Base-by-base conservation (phyloP, 2,329 filamentous ascomycete species). In the Leptographium wingfieldii region DNA sequence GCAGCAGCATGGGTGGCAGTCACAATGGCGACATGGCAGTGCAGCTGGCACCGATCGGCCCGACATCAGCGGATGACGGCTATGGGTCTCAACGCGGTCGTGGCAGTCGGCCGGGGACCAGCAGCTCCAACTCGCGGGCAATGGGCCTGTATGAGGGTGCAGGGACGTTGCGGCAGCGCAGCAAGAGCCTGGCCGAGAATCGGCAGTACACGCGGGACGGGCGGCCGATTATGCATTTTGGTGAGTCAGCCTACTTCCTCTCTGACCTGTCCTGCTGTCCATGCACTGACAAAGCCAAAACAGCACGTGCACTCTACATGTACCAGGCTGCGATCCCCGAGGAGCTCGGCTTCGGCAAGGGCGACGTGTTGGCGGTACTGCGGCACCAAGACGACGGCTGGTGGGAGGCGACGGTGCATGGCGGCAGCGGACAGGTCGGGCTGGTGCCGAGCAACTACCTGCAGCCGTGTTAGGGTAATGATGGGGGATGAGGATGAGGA, bases 321-420 rank as follows among this genome's bases (percentile, higher is more conserved):
- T 99, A 99, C 72, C 85, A 88, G 69, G 91, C 94, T 2, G 92
- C 91, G 27, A 99, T 99, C 61, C 90, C 92, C 0, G 94, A 97
- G 70, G 95, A 99, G 73, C 77, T 99, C 25, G 87, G 88, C 16
- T 99, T 99, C 72, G 79, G 80, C 55, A 99, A 99, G 76, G 92
- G 92, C 55, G 95, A 99, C 69, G 84, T 92, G 61, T 78, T 99
- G 16, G 90, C 92, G 2, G 85, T 99, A 16, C 77, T 96, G 55
- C 82, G 92, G 62, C 84, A 95, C 68, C 94, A 99, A 73, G 94
- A 99, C 70, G 94, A 99, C 69, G 94, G 94, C 25, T 99, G 94
- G 94, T 99, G 95, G 94, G 94, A 99, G 75, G 95, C 95, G 14
- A 92, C 96, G 72, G 83, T 96, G 49, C 88, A 92, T 54, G 85